phyloP scores from a whole-genome alignment of 2,329 filamentous ascomycete genomes.

The Triangularia verruculosa region DNA sequence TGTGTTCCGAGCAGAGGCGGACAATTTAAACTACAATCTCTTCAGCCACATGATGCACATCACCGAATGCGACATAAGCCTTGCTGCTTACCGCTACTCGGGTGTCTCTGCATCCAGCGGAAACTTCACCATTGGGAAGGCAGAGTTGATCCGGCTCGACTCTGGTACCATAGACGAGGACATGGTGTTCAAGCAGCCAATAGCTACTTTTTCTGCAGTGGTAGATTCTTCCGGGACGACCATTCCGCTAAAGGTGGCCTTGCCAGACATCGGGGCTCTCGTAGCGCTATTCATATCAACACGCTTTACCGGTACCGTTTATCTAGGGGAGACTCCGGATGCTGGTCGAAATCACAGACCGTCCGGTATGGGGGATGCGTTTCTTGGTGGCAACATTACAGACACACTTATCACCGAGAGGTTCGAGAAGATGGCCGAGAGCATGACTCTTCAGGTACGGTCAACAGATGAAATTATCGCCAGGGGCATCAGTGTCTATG shows the following conservation, averaged over 20 bases:
- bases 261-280: slow-evolving; percentile 10
- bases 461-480: slow-evolving; percentile 5
- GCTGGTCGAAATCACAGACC: not conserved
- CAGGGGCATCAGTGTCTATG: slow-evolving; percentile 23
- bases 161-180: not conserved
- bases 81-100: slow-evolving; percentile 17
- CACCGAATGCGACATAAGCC: slow-evolving; percentile 18
- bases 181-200: not conserved
- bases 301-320: slow-evolving; percentile 16
- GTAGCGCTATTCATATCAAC: slow-evolving; percentile 5
- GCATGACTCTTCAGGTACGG: slow-evolving; percentile 23
- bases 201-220: not conserved
- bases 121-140: not conserved
- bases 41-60: slow-evolving; percentile 4
- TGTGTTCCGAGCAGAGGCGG: slow-evolving; percentile 5
- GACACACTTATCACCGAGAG: not conserved
- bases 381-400: slow-evolving; percentile 6
- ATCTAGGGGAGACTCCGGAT: slow-evolving; percentile 1
- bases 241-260: not conserved
- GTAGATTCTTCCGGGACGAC: slow-evolving; percentile 7
- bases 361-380: slow-evolving; percentile 15
- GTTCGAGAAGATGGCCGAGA: slow-evolving; percentile 14
- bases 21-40: not conserved
- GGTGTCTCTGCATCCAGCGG: slow-evolving; percentile 10
- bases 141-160: not conserved